Evolutionary conservation across 805 yeast species (phyloP), one percentile per base, ranked within the genome.

Genomic region (Teunomyces barrocoloradensis): DNA sequence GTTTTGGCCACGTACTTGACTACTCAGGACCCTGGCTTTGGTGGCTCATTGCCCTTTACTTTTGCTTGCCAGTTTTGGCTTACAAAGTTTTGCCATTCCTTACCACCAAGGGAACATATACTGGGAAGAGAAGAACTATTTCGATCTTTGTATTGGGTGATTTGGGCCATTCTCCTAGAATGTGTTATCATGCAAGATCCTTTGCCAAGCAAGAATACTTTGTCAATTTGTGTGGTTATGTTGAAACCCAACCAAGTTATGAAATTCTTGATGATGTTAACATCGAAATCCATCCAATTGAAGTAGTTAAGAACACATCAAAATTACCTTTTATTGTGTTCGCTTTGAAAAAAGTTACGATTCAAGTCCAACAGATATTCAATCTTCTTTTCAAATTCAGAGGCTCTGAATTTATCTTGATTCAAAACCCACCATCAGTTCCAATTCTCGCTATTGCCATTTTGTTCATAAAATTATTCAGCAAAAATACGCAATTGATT

Each of bases 101-200:
- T 11, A 43, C 61, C 4, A 54, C 63, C 29, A 59, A 60, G 20
- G 55, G 60, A 13, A 45, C 53, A 7, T 58, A 51, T 32, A 39
- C 54, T 1, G 55, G 65, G 18, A 61, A 56, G 28, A 53, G 59
- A 49, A 80, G 75, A 52, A 78, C 89, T 44, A 82, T 89, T 5
- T 76, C 87, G 7, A 81, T 94, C 15, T 77, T 89, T 52, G 99
- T 94, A 2, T 69, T 94, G 15, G 99, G 99, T 1, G 98, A 92
- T 61, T 61, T 94, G 45, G 97, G 96, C 11, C 96, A 90, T 60
- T 91, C 97, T 0, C 99, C 99, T 5, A 75, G 99, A 50, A 94
- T 92, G 87, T 78, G 85, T 55, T 87, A 92, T 66, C 99, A 94
- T 63, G 96, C 96, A 0, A 68, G 75, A 48, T 85, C 92, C 46